Conservation (phyloP, 2,329 filamentous ascomycete genomes). For the Elsinoe fawcettii region DNA sequence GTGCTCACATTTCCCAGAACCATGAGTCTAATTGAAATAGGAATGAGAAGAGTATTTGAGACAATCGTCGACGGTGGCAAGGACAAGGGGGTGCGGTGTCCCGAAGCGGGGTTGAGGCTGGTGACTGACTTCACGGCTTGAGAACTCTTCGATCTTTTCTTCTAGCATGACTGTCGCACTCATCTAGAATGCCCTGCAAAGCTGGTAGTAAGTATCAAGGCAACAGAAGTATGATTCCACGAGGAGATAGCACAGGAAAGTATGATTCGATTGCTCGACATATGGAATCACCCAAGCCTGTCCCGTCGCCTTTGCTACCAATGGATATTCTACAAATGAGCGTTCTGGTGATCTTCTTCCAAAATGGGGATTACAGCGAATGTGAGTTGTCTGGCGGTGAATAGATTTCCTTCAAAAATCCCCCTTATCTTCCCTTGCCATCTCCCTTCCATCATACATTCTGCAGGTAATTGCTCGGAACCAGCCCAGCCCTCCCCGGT, state of each 20-base stretch:
- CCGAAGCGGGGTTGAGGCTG: slow-evolving; percentile 1
- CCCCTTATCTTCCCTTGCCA: not conserved
- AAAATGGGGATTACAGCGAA: slow-evolving; percentile 1
- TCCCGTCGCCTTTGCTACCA: not conserved
- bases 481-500: slow-evolving; percentile 48
- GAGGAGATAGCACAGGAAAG: not conserved
- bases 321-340: slow-evolving; percentile 9
- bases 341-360: not conserved
- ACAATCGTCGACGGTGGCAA: not conserved
- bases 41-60: too few relatives aligned
- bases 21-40: too few relatives aligned
- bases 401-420: not conserved
- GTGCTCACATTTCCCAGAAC: not conserved
- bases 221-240: too few relatives aligned
- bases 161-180: not conserved
- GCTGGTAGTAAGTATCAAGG: not conserved
- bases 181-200: not conserved
- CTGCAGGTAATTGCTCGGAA: slow-evolving; percentile 61
- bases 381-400: not conserved
- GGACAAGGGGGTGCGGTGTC: not conserved
- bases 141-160: too few relatives aligned
- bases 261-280: not conserved
- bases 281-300: slow-evolving; percentile 2
- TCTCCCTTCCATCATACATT: slow-evolving; percentile 23
- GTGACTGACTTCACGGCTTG: not conserved